Evolutionary conservation across 306 rosid genomes (phyloP).

Genomic region (Lathyrus oleraceus): DNA sequence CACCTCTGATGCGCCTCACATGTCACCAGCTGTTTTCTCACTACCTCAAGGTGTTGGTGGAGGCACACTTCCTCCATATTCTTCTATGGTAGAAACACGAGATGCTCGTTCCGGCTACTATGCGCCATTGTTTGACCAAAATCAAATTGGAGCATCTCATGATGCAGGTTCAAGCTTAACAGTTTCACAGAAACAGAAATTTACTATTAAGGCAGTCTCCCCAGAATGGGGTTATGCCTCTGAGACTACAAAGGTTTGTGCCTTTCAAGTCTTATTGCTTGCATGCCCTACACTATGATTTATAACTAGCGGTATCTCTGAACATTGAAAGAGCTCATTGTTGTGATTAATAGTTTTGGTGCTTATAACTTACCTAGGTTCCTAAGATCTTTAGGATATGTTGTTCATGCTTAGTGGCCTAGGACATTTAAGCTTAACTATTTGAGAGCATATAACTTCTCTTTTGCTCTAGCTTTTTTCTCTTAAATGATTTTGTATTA

Average conservation of each 20-base stretch:
- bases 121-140: constrained; percentile 52
- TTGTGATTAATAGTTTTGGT: constrained; percentile 16
- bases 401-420: constrained; percentile 15
- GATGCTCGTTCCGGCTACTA: constrained; percentile 51
- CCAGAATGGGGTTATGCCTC: constrained; percentile 89
- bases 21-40: constrained; percentile 56
- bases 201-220: constrained; percentile 68
- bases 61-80: constrained; percentile 49
- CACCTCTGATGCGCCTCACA: constrained; percentile 42
- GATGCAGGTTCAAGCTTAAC: constrained; percentile 63
- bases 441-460: background rate
- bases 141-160: constrained; percentile 47
- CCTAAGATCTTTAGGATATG: constrained; percentile 20
- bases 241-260: constrained; percentile 77
- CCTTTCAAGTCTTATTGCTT: constrained; percentile 18
- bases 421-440: constrained; percentile 15
- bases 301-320: constrained; percentile 21
- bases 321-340: constrained; percentile 5
- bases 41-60: constrained; percentile 43
- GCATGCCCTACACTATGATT: constrained; percentile 21
- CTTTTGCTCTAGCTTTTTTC: background rate
- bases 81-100: constrained; percentile 47
- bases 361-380: constrained; percentile 24
- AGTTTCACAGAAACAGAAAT: constrained; percentile 70
- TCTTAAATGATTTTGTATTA: constrained; percentile 10